Conservation (phyloP, 257 asterid genomes). For the Ocimum tenuiflorum region DNA sequence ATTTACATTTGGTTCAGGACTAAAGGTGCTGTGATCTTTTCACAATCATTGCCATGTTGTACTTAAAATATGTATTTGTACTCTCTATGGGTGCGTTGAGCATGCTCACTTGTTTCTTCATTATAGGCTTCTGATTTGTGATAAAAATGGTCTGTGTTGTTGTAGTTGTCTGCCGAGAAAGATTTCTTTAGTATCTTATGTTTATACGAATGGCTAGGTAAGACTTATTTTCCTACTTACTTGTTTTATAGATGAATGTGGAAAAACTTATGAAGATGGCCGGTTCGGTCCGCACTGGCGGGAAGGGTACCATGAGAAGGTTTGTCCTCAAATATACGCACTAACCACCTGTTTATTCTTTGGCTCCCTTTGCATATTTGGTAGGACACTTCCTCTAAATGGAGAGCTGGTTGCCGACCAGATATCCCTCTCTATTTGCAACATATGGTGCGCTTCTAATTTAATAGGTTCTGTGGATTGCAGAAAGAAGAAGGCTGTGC, state of each 20-base stretch:
- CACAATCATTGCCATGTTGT: neutral
- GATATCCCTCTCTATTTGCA: neutral
- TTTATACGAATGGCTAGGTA: neutral
- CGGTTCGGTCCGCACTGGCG: slow-evolving; percentile 68
- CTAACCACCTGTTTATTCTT: neutral
- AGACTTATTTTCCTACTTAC: neutral
- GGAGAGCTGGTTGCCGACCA: neutral
- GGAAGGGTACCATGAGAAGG: slow-evolving; percentile 77
- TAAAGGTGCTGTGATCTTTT: too few species aligned
- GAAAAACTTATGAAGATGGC: slow-evolving; percentile 68
- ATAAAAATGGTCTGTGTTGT: neutral
- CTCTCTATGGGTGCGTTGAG: neutral
- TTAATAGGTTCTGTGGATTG: neutral
- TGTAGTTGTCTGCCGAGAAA: neutral
- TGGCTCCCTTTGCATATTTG: neutral
- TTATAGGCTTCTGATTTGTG: neutral
- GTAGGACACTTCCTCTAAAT: neutral
- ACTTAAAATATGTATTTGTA: neutral
- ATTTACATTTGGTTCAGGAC: too few species aligned
- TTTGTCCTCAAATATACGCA: slow-evolving; percentile 2
- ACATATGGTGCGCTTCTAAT: neutral
- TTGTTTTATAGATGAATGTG: slow-evolving; percentile 56
- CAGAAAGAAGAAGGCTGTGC: slow-evolving; percentile 77
- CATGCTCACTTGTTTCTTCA: neutral
- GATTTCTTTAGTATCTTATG: neutral